Base-by-base conservation (phyloP, 2,329 filamentous ascomycete species). In the Fusarium subglutinans region DNA sequence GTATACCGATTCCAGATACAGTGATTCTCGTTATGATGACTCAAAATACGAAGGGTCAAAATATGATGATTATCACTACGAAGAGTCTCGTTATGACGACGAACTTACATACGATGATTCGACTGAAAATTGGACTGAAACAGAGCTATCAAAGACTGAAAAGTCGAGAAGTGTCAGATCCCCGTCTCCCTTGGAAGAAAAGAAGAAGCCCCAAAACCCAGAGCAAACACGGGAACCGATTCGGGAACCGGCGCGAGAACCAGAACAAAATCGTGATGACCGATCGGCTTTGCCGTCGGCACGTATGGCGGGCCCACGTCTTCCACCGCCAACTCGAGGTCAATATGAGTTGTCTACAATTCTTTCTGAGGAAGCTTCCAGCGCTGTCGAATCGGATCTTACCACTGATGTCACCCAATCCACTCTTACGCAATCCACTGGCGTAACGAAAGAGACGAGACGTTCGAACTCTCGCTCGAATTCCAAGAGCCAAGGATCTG, bases 281-380 rank as follows among this genome's bases (percentile, higher is more conserved):
- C 70, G 66, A n/a, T 66, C 54, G 24, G 76, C 74, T n/a, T 62
- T 69, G 13, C 75, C 72, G 22, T 69, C 77, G 10, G 75, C 77
- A 11, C 75, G 73, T 45, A 79, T 83, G 79, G 73, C 79, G 41
- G 78, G 80, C 5, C 82, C 82, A 9, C 76, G 84, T 41, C 72
- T 81, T 7, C 80, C 80, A 45, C 87, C 88, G 4, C 89, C 89
- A 5, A 90, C 88, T 6, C 88, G 83, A 22, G 88, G 89, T 12
- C 74, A 84, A 35, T 86, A 90, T 70, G 87, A 89, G 70, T 79
- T 90, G 43, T 90, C 89, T 2, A 90, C 89, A 1, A 90, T 90
- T 54, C 71, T 88, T 28, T 90, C 89, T 1, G 87, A 87, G 72
- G 87, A 86, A 47, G 83, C 83, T 24, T 84, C 83, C 50, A 87